These are phyloP conservation scores for Jacaranda mimosifolia DNA, from an alignment of 257 asterid genomes.

Conservation along the genomic window DNA sequence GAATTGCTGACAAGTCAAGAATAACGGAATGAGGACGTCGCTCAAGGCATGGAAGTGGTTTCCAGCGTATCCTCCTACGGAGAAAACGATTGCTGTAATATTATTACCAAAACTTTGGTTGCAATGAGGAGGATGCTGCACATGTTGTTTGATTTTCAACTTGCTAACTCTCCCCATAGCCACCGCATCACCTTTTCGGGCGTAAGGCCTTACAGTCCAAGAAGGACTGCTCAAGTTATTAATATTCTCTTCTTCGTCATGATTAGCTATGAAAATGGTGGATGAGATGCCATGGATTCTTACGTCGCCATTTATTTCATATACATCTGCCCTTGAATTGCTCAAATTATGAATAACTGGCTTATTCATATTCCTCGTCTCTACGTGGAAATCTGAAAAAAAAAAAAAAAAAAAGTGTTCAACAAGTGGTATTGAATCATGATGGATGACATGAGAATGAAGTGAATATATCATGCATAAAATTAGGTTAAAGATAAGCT, in stretches of 20 bases:
- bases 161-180: conserved; percentile 14
- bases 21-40: conserved; percentile 57
- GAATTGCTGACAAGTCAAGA: conserved; percentile 49
- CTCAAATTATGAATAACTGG: conserved; percentile 36
- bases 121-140: too few species aligned
- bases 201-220: conserved; percentile 60
- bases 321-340: conserved; percentile 52
- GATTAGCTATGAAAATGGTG: conserved; percentile 47
- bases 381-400: conserved; percentile 35
- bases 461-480: too few species aligned
- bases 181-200: conserved; percentile 49
- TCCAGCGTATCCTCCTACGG: conserved; percentile 51
- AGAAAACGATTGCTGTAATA: conserved; percentile 48
- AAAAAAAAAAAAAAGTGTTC: neutral
- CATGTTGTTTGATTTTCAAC: neutral
- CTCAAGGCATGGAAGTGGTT: conserved; percentile 63
- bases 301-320: conserved; percentile 64
- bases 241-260: neutral
- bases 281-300: conserved; percentile 58
- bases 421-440: too few species aligned
- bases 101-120: too few species aligned
- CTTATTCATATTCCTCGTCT: neutral
- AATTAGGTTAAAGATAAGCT: neutral
- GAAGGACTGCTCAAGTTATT: neutral
- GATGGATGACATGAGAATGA: neutral